Evolutionary conservation across 192 early-diverging fungal genomes (phyloP), one percentile per base, ranked within the genome.

Genomic region (Coemansia sp.): DNA sequence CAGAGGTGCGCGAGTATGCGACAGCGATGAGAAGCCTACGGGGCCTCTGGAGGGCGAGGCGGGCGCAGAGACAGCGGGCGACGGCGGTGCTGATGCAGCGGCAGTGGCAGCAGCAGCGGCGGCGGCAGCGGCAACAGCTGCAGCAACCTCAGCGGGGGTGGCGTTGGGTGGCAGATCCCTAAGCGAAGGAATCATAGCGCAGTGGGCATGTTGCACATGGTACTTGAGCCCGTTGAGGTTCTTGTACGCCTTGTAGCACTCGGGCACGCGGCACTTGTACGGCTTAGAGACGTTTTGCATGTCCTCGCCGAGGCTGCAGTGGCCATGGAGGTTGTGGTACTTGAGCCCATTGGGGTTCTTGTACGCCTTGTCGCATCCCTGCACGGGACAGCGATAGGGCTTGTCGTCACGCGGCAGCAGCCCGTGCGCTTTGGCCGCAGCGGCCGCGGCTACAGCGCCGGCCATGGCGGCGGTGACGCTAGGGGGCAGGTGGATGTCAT

Each of bases 311-410:
- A 78, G 50, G 34, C 73, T 84, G 73, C 91, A 91, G 72, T 99
- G 97, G 18, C 95, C 94, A 68, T 99, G 97, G 59, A 91, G 84
- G 67, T 96, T 92, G 73, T 98, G 97, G 84, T 99, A 98, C 76
- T 99, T 99, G 54, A 98, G 85, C 7, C 96, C 96, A 55, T 97
- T 97, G 25, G 96, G 94, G 78, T 98, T 98, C 82, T 98, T 98
- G 84, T 98, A 98, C 7, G 93, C 88, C 78, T 98, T 98, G 58
- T 86, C 87, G 82, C 96, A 98, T 6, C 94, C 93, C 6, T 70
- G 69, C 5, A 95, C 81, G 16, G 91, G 84, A 73, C 95, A 98
- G 59, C 90, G 88, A 82, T 96, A 96, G 22, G 93, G 93, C 62
- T 95, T 92, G 62, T 93, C 92, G 60, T 84, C 86, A 47, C 70